Conservation (phyloP, 345 rosid species). For the Draba incana region DNA sequence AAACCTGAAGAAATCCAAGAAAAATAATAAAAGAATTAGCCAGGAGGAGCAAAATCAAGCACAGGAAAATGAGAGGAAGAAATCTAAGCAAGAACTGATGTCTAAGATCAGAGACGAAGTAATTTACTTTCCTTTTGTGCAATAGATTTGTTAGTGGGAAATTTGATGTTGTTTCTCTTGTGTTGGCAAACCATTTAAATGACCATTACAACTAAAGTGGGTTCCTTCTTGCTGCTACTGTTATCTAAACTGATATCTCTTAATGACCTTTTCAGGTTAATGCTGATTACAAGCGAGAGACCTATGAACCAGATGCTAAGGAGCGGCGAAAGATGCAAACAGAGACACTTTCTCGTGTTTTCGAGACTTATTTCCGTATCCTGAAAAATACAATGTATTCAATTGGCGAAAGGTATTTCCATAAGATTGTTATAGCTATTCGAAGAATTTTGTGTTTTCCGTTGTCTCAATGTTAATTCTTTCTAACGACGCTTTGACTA, state of each 20-base stretch:
- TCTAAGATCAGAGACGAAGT: constrained; percentile 85
- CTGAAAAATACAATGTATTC: constrained; percentile 71
- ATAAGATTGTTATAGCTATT: constrained; percentile 9
- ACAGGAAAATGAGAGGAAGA: constrained; percentile 68
- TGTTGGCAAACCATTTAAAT: constrained; percentile 11
- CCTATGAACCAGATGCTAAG: constrained; percentile 58
- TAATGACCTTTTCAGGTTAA: constrained; percentile 55
- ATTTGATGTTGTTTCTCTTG: background rate
- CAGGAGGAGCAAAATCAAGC: constrained; percentile 58
- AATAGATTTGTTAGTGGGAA: constrained; percentile 12
- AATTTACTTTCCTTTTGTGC: constrained; percentile 22
- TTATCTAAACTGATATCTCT: constrained; percentile 9
- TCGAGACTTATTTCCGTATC: constrained; percentile 90
- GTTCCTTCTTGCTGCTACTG: constrained; percentile 6
- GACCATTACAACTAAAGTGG: constrained; percentile 6
- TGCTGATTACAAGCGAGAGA: constrained; percentile 82
- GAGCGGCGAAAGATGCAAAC: constrained; percentile 78
- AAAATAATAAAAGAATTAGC: constrained; percentile 58
- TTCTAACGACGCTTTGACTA: background rate
- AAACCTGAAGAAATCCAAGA: constrained; percentile 52
- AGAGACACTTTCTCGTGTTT: constrained; percentile 79
- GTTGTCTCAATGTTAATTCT: constrained; percentile 4
- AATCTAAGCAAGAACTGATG: constrained; percentile 63
- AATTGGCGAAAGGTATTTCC: constrained; percentile 55
- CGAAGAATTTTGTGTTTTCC: constrained; percentile 8